Percentiles rank a stretch among this genome's conserved stretches.
These are phyloP conservation scores for Viola pubescens DNA, from an alignment of 441 rosid genomes.

Conservation along the genomic window DNA sequence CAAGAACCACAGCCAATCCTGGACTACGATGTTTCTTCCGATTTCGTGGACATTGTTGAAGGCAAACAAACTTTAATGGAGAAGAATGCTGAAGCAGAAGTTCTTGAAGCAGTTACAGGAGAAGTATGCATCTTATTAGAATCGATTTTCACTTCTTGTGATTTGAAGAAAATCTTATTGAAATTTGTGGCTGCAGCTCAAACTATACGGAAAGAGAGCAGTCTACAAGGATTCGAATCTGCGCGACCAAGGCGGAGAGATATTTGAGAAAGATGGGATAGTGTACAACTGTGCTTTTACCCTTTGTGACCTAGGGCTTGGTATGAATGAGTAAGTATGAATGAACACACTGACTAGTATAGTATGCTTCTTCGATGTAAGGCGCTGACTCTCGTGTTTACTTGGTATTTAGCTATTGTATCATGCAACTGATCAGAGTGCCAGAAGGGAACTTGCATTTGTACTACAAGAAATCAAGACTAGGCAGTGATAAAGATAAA, in stretches of 20 bases:
- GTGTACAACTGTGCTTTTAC: slow-evolving; percentile 66
- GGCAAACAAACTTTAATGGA: slow-evolving; percentile 72
- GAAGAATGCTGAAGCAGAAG: slow-evolving; percentile 51
- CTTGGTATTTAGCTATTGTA: slow-evolving; percentile 41
- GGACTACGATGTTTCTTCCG: slow-evolving; percentile 54
- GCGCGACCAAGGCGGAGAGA: slow-evolving; percentile 47
- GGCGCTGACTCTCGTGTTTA: slow-evolving; percentile 1
- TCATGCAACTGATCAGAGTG: slow-evolving; percentile 55
- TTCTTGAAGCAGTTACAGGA: slow-evolving; percentile 46
- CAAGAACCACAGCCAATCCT: slow-evolving; percentile 58
- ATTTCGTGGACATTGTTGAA: slow-evolving; percentile 36
- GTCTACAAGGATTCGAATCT: slow-evolving; percentile 54
- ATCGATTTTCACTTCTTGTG: not conserved
- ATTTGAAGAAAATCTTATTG: not conserved
- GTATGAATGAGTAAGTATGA: slow-evolving; percentile 44
- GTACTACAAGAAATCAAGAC: slow-evolving; percentile 63
- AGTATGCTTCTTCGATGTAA: not conserved
- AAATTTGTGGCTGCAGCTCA: slow-evolving; percentile 37
- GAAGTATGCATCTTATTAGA: slow-evolving; percentile 24
- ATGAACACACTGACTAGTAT: not conserved
- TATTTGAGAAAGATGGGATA: slow-evolving; percentile 60
- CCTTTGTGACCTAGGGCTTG: slow-evolving; percentile 54
- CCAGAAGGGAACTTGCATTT: slow-evolving; percentile 50
- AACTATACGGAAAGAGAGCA: slow-evolving; percentile 58
- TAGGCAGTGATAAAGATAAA: slow-evolving; percentile 50